These are phyloP conservation scores for Aspergillus novoparasiticus DNA, from an alignment of 2,329 filamentous ascomycete species.

Conservation along the genomic window DNA sequence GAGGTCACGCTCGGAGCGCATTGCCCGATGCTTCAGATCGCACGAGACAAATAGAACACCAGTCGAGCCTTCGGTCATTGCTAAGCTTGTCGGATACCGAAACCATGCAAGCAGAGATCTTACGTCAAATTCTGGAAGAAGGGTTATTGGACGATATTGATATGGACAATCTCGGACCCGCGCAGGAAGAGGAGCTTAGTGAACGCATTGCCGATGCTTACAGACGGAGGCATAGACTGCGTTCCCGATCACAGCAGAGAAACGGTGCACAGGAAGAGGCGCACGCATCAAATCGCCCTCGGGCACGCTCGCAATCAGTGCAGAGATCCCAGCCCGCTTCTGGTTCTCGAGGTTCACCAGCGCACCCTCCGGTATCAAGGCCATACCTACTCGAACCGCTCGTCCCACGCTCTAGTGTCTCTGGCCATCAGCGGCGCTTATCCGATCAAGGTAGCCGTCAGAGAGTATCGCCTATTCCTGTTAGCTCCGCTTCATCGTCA, in stretches of 20 bases:
- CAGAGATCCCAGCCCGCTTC: conserved; percentile 25
- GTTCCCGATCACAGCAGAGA: conserved; percentile 43
- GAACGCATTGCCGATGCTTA: conserved; percentile 90
- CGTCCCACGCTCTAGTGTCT: conserved; percentile 21
- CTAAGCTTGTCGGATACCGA: conserved; percentile 79
- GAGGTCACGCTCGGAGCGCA: conserved; percentile 27
- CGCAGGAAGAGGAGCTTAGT: conserved; percentile 85
- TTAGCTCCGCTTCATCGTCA: conserved; percentile 36
- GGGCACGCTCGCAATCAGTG: conserved; percentile 34
- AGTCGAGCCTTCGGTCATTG: conserved; percentile 82
- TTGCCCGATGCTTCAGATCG: conserved; percentile 33
- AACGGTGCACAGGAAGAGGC: conserved; percentile 38
- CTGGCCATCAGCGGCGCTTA: conserved; percentile 37
- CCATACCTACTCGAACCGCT: conserved; percentile 38
- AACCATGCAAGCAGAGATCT: conserved; percentile 81
- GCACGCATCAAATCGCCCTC: conserved; percentile 31
- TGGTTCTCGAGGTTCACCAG: conserved; percentile 20
- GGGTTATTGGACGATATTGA: conserved; percentile 86
- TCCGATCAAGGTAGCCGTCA: conserved; percentile 40
- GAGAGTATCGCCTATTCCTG: conserved; percentile 37
- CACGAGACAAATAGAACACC: conserved; percentile 75
- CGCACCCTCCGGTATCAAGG: conserved; percentile 33
- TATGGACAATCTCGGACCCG: conserved; percentile 80
- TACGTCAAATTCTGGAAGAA: conserved; percentile 85
- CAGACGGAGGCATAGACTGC: conserved; percentile 65